phyloP scores from a whole-genome alignment of 2,329 filamentous ascomycete genomes.

The Hypoxylon sp. region DNA sequence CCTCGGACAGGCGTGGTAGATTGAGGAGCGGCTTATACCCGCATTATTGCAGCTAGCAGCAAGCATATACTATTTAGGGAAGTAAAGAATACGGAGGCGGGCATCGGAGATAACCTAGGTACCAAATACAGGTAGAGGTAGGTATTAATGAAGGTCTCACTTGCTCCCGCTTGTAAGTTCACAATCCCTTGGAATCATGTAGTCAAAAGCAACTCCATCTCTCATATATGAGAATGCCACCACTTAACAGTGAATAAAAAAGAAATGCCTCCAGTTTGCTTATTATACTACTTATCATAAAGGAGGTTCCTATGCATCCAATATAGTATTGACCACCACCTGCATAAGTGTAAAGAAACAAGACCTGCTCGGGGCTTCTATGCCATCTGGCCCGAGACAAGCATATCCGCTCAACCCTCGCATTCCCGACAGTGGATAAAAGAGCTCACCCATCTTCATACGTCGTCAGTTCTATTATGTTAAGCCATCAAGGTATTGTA shows the following conservation, averaged over 20 bases:
- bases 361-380: background rate
- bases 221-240: background rate
- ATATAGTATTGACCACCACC: background rate
- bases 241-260: background rate
- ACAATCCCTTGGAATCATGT: background rate
- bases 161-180: background rate
- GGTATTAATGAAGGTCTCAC: background rate
- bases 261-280: background rate
- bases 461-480: background rate
- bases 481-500: background rate
- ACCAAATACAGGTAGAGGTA: too few relatives aligned
- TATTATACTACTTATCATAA: background rate
- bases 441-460: background rate
- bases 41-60: constrained; percentile 9
- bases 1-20: constrained; percentile 10
- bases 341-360: background rate
- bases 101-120: constrained; percentile 26
- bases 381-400: constrained; percentile 4
- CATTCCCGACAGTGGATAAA: background rate
- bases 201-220: background rate
- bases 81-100: background rate
- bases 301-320: background rate
- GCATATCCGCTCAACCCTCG: background rate
- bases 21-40: constrained; percentile 18
- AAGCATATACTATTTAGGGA: constrained; percentile 4